phyloP scores from a whole-genome alignment of 352 stramenopile genomes.

The Pythium phragmitis region DNA sequence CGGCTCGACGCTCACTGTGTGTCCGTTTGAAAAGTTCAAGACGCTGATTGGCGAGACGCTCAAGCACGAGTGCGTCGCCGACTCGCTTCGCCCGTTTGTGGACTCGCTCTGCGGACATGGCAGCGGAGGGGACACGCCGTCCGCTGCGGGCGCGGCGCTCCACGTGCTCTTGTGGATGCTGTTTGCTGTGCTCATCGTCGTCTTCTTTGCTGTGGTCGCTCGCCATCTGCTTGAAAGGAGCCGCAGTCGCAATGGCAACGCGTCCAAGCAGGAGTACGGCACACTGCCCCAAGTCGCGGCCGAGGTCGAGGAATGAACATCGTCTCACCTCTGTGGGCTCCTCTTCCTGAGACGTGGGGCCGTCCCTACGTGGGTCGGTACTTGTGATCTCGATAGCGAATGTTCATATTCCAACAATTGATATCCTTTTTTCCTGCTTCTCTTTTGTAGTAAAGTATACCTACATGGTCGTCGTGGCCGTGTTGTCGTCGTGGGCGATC shows the following conservation, averaged over 20 bases:
- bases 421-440: neutral
- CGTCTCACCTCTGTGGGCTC: too few relatives aligned
- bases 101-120: slow-evolving; percentile 37
- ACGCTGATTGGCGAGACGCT: slow-evolving; percentile 57
- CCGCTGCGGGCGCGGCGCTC: slow-evolving; percentile 1
- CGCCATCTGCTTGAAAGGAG: slow-evolving; percentile 29
- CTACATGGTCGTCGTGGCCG: neutral
- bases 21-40: slow-evolving; percentile 68
- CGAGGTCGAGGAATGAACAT: slow-evolving; percentile 1
- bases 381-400: neutral
- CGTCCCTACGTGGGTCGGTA: neutral
- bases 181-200: slow-evolving; percentile 40
- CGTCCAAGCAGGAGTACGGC: slow-evolving; percentile 27
- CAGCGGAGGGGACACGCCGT: slow-evolving; percentile 6
- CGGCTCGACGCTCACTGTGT: slow-evolving; percentile 50
- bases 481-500: neutral
- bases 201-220: slow-evolving; percentile 38
- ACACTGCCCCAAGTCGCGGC: slow-evolving; percentile 28
- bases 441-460: neutral
- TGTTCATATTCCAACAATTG: too few relatives aligned
- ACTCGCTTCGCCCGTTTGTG: slow-evolving; percentile 67
- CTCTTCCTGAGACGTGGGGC: too few relatives aligned
- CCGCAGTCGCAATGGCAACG: neutral
- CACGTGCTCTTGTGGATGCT: slow-evolving; percentile 37
- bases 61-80: slow-evolving; percentile 66